Percentiles rank a stretch among this genome's conserved stretches.
Conservation (phyloP, 306 rosid species). For the Rosa persica region DNA sequence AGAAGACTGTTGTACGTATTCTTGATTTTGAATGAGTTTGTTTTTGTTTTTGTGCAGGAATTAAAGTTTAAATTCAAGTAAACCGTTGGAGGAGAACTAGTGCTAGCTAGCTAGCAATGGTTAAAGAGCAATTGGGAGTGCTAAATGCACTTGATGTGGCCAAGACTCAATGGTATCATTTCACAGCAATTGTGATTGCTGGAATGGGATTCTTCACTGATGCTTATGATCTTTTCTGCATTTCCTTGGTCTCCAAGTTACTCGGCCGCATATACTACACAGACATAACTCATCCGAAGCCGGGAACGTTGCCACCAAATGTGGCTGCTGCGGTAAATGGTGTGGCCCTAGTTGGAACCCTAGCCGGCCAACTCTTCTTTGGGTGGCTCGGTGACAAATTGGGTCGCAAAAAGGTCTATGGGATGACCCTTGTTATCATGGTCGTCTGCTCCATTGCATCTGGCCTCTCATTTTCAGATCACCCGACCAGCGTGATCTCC, state of each 20-base stretch:
- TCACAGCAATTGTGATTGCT: slow-evolving; percentile 88
- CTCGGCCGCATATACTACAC: slow-evolving; percentile 65
- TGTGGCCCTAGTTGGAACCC: slow-evolving; percentile 75
- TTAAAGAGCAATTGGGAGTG: slow-evolving; percentile 50
- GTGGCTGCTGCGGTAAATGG: slow-evolving; percentile 75
- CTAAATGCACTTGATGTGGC: slow-evolving; percentile 81
- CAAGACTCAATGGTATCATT: slow-evolving; percentile 83
- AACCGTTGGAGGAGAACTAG: neutral
- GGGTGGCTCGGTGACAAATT: slow-evolving; percentile 95
- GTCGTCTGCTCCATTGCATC: slow-evolving; percentile 66
- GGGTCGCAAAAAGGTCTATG: slow-evolving; percentile 80
- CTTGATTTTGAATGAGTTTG: neutral
- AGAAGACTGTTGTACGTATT: neutral
- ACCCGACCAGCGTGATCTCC: slow-evolving; percentile 45
- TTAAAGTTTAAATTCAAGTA: neutral
- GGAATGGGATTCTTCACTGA: slow-evolving; percentile 98
- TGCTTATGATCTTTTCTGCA: slow-evolving; percentile 87
- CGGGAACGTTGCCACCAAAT: slow-evolving; percentile 68
- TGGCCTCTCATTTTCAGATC: slow-evolving; percentile 58
- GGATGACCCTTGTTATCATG: slow-evolving; percentile 74
- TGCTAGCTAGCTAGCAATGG: slow-evolving; percentile 32
- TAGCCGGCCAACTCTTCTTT: slow-evolving; percentile 83
- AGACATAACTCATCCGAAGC: slow-evolving; percentile 20
- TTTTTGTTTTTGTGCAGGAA: slow-evolving; percentile 2
- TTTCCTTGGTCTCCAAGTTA: slow-evolving; percentile 73